Percentiles rank a stretch among this genome's conserved stretches.
Conservation (phyloP, 108 stramenopile genomes). For the Schizochytrium sp. region DNA sequence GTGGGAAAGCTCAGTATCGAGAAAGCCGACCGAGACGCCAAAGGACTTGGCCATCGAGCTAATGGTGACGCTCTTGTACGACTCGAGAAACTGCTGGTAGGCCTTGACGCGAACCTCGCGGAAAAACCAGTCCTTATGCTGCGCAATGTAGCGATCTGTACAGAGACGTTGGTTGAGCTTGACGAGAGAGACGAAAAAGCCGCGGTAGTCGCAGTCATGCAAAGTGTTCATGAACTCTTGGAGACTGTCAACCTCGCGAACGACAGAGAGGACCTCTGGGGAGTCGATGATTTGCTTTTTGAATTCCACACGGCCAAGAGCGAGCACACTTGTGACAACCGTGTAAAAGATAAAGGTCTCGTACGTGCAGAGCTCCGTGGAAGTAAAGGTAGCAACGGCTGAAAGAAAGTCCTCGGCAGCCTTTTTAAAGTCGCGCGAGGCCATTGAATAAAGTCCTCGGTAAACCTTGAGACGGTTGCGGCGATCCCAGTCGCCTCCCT, state of each 20-base stretch:
- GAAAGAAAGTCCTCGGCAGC: conserved; percentile 75
- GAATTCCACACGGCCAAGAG: conserved; percentile 69
- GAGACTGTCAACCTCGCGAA: conserved; percentile 66
- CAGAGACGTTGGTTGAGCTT: conserved; percentile 64
- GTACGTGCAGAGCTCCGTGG: conserved; percentile 85
- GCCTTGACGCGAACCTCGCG: conserved; percentile 85
- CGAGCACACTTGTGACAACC: conserved; percentile 72
- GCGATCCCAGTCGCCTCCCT: conserved; percentile 97
- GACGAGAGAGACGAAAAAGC: conserved; percentile 78
- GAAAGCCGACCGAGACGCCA: conserved; percentile 75
- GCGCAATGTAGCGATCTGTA: conserved; percentile 71
- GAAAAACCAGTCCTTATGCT: conserved; percentile 72
- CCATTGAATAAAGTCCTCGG: conserved; percentile 64
- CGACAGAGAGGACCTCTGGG: conserved; percentile 81
- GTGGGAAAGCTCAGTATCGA: conserved; percentile 85
- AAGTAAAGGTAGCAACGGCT: conserved; percentile 92
- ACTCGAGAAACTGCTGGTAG: conserved; percentile 93
- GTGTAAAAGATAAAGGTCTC: conserved; percentile 79
- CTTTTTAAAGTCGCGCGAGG: conserved; percentile 66
- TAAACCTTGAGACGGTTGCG: conserved; percentile 95
- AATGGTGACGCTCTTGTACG: conserved; percentile 90
- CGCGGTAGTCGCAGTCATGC: conserved; percentile 87
- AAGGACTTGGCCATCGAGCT: conserved; percentile 83
- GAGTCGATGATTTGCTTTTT: conserved; percentile 85
- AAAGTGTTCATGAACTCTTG: conserved; percentile 66